A percentile compares a stretch with the other conserved stretches of the same genome.
Evolutionary conservation across 179 eudicot genomes (phyloP).

Genomic region (Gypsophila paniculata): DNA sequence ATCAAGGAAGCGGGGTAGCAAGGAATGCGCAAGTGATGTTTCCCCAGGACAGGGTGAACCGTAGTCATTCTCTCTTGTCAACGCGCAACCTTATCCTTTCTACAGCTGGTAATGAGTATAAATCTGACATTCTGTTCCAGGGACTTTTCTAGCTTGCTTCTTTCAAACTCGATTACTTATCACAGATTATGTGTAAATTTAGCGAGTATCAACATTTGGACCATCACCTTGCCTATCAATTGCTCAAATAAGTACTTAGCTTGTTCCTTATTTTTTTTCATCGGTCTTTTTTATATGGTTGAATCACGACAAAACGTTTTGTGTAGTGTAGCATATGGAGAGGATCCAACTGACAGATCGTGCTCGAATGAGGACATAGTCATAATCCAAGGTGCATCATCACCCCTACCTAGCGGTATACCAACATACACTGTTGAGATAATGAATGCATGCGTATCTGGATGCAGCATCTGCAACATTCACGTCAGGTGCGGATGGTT

Average conservation of each 20-base stretch:
- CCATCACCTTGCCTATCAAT: neutral
- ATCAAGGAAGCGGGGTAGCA: neutral
- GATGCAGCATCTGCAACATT: slow-evolving; percentile 59
- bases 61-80: neutral
- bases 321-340: slow-evolving; percentile 3
- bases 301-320: neutral
- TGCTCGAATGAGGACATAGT: slow-evolving; percentile 52
- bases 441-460: slow-evolving; percentile 46
- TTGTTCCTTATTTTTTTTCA: neutral
- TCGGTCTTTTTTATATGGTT: neutral
- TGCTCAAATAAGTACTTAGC: neutral
- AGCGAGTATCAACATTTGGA: neutral
- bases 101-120: slow-evolving; percentile 9
- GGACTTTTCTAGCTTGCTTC: too few species aligned
- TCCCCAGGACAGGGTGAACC: slow-evolving; percentile 16
- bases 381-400: slow-evolving; percentile 46
- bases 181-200: too few species aligned
- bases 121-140: too few species aligned
- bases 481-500: slow-evolving; percentile 78
- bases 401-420: slow-evolving; percentile 58
- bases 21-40: neutral
- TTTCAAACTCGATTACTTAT: too few species aligned
- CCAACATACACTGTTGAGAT: slow-evolving; percentile 64
- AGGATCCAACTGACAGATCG: neutral
- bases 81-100: slow-evolving; percentile 18